Evolutionary conservation across 164 flowering plant genomes (phyloP).

Genomic region (Vitis rupestris): DNA sequence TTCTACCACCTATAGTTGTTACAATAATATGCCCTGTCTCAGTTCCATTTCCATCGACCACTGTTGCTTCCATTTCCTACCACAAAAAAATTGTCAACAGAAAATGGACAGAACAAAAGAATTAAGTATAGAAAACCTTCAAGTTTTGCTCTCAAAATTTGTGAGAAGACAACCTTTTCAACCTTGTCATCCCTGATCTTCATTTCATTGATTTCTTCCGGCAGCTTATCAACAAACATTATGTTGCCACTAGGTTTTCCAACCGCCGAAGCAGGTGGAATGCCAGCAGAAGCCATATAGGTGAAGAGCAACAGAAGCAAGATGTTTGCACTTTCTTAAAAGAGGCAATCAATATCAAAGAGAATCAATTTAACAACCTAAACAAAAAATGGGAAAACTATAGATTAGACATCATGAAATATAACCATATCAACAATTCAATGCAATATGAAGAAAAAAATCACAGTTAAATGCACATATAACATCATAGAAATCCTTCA

Average conservation of each 20-base stretch:
- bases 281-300: conserved; percentile 43
- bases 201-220: conserved; percentile 67
- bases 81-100: neutral
- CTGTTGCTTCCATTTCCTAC: conserved; percentile 69
- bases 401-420: neutral
- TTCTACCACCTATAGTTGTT: conserved; percentile 73
- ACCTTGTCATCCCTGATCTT: conserved; percentile 71
- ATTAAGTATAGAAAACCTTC: neutral
- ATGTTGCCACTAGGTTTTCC: conserved; percentile 34
- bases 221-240: conserved; percentile 57
- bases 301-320: too few species aligned
- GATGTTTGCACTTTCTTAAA: too few species aligned
- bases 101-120: neutral
- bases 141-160: neutral
- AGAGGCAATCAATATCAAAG: too few species aligned
- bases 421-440: too few species aligned
- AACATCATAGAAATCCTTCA: neutral
- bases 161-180: conserved; percentile 14
- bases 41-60: conserved; percentile 74
- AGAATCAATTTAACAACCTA: neutral
- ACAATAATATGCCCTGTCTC: conserved; percentile 80
- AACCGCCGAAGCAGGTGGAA: conserved; percentile 28
- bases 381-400: neutral
- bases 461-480: neutral
- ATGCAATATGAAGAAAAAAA: neutral